A percentile compares a stretch with the other conserved stretches of the same genome.
Evolutionary conservation across 2,329 filamentous ascomycete species (phyloP).

Genomic region (Fusarium proliferatum): DNA sequence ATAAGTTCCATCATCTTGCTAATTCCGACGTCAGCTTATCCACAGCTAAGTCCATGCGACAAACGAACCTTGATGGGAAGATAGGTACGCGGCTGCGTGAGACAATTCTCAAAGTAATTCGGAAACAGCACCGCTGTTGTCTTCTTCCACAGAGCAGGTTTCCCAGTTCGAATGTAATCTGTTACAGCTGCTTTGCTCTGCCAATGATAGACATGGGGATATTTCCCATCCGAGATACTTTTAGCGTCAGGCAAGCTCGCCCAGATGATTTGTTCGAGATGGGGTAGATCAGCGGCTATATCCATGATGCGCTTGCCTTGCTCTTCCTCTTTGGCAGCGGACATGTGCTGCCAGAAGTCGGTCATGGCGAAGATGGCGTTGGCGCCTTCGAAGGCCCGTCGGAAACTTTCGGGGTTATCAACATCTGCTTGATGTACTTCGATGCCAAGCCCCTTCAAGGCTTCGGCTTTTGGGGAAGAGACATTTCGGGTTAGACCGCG

Average conservation of each 20-base stretch:
- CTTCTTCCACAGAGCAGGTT: slow-evolving; percentile 10
- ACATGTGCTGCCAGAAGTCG: slow-evolving; percentile 14
- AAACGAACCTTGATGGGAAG: neutral
- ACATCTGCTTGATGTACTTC: neutral
- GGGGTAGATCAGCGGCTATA: neutral
- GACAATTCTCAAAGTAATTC: slow-evolving; percentile 4
- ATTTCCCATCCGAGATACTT: neutral
- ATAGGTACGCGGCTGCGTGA: neutral
- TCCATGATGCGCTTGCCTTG: slow-evolving; percentile 6
- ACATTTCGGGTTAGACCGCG: neutral
- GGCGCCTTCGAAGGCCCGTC: neutral
- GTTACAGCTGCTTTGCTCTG: slow-evolving; percentile 5
- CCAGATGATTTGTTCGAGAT: neutral
- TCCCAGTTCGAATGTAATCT: neutral
- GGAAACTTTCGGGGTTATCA: neutral
- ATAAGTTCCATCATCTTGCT: slow-evolving; percentile 13
- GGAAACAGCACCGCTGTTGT: neutral
- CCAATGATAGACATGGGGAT: neutral
- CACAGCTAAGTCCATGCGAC: fast-evolving
- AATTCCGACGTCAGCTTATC: fast-evolving
- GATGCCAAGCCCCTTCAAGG: neutral
- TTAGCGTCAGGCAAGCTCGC: neutral
- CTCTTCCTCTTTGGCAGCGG: neutral
- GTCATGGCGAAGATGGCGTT: slow-evolving; percentile 9
- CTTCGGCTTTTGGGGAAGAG: neutral